Conservation (phyloP, 2,329 filamentous ascomycete species). For the Fusarium duplospermum region DNA sequence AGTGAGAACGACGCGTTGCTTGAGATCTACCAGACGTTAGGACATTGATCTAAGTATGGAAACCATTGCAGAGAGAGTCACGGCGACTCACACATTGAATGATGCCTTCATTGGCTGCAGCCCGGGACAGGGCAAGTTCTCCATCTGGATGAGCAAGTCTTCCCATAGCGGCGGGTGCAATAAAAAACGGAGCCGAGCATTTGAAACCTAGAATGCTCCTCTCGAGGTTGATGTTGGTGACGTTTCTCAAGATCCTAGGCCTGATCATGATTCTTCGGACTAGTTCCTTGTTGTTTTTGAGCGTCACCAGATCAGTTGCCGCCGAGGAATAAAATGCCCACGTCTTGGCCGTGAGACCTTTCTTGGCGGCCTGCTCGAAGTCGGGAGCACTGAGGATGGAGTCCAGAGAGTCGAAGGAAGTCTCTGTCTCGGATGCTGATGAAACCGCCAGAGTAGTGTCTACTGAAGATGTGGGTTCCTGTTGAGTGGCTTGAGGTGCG, state of each 20-base stretch:
- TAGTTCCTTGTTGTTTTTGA: constrained; percentile 59
- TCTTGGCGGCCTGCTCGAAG: constrained; percentile 60
- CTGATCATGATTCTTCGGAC: constrained; percentile 63
- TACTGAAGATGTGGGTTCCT: background rate
- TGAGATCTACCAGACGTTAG: constrained; percentile 51
- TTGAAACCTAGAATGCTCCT: constrained; percentile 33
- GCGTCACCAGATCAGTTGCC: constrained; percentile 63
- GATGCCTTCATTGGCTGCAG: constrained; percentile 59
- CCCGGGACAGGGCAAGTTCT: constrained; percentile 62
- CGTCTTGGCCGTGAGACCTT: constrained; percentile 58
- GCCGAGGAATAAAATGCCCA: constrained; percentile 68
- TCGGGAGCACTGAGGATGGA: constrained; percentile 62
- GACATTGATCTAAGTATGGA: background rate
- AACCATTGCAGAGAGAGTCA: background rate
- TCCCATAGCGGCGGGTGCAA: constrained; percentile 36
- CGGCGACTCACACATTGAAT: constrained; percentile 57
- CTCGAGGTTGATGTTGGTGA: constrained; percentile 52
- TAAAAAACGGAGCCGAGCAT: constrained; percentile 35
- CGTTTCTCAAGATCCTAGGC: constrained; percentile 62
- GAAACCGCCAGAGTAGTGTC: background rate
- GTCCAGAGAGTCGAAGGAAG: constrained; percentile 52
- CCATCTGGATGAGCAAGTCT: constrained; percentile 48
- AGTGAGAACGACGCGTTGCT: constrained; percentile 63
- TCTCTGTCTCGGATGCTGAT: background rate
- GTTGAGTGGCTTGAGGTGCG: background rate